These are phyloP conservation scores for Davidsoniella australis DNA, from an alignment of 2,329 filamentous ascomycete genomes.

Conservation along the genomic window DNA sequence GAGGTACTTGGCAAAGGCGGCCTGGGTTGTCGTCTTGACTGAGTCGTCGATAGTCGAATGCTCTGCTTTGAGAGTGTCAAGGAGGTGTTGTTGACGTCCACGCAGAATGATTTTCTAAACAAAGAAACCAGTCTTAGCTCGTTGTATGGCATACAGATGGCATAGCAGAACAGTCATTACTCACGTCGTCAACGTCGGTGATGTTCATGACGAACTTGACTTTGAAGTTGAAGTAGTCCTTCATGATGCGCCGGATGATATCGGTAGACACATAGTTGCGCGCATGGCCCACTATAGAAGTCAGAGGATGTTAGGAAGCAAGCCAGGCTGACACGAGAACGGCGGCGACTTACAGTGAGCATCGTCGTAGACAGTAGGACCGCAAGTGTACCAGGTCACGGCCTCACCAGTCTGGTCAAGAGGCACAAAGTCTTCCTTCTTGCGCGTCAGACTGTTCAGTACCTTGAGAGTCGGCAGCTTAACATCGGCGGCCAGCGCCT, in stretches of 20 bases:
- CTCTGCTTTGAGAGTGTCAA: conserved; percentile 29
- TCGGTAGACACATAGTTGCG: conserved; percentile 85
- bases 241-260: conserved; percentile 67
- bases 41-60: conserved; percentile 9
- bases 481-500: conserved; percentile 4
- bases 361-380: conserved; percentile 73
- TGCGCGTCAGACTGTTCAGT: conserved; percentile 12
- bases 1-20: conserved; percentile 39
- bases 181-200: conserved; percentile 59
- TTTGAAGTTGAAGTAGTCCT: conserved; percentile 67
- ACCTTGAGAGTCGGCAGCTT: conserved; percentile 12
- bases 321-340: conserved; percentile 1
- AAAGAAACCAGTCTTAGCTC: neutral
- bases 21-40: conserved; percentile 8
- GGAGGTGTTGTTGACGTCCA: conserved; percentile 61
- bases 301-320: neutral
- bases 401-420: conserved; percentile 12
- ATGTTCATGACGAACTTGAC: conserved; percentile 88
- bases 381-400: conserved; percentile 50
- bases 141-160: neutral
- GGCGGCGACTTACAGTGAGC: conserved; percentile 32
- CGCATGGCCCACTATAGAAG: conserved; percentile 46
- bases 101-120: conserved; percentile 35
- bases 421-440: conserved; percentile 13
- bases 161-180: neutral